A percentile compares a stretch with the other conserved stretches of the same genome.
Evolutionary conservation across 1,284 basidiomycete genomes (phyloP).

Genomic region (Cryptococcus depauperatus): DNA sequence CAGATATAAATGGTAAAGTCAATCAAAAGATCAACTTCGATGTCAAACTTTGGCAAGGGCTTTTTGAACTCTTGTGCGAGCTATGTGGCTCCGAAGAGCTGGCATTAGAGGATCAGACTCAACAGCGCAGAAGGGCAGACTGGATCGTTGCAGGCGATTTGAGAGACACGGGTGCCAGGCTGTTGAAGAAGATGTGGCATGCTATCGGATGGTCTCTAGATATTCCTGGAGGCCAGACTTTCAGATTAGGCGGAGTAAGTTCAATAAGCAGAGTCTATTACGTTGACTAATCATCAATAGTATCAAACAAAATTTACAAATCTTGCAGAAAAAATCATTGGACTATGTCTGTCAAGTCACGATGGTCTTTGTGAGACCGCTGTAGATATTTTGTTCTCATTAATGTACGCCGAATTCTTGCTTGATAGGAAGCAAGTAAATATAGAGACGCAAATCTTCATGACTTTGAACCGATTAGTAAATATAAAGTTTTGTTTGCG

Average conservation of each 20-base stretch:
- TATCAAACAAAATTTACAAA: constrained; percentile 75
- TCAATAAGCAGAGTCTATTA: background rate
- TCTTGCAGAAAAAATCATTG: constrained; percentile 84
- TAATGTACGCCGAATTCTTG: constrained; percentile 90
- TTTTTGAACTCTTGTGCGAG: constrained; percentile 72
- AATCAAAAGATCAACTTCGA: constrained; percentile 58
- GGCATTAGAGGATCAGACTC: constrained; percentile 67
- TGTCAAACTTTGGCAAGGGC: constrained; percentile 68
- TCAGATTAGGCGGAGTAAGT: constrained; percentile 33
- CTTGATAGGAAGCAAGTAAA: constrained; percentile 69
- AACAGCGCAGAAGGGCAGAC: constrained; percentile 80
- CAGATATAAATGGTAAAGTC: background rate
- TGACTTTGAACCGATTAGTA: constrained; percentile 68
- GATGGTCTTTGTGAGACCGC: constrained; percentile 84
- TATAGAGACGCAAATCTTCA: constrained; percentile 92
- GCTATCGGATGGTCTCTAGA: constrained; percentile 62
- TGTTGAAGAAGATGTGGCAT: constrained; percentile 78
- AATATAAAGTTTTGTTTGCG: constrained; percentile 5
- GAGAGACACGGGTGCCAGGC: constrained; percentile 81
- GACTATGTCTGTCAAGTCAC: constrained; percentile 88
- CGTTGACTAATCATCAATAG: constrained; percentile 10
- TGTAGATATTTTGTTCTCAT: constrained; percentile 85
- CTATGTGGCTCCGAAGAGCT: constrained; percentile 82
- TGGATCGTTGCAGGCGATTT: constrained; percentile 95
- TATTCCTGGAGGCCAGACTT: constrained; percentile 4